Base-by-base conservation (phyloP, 305 asterid species). In the Fraxinus sp. region DNA sequence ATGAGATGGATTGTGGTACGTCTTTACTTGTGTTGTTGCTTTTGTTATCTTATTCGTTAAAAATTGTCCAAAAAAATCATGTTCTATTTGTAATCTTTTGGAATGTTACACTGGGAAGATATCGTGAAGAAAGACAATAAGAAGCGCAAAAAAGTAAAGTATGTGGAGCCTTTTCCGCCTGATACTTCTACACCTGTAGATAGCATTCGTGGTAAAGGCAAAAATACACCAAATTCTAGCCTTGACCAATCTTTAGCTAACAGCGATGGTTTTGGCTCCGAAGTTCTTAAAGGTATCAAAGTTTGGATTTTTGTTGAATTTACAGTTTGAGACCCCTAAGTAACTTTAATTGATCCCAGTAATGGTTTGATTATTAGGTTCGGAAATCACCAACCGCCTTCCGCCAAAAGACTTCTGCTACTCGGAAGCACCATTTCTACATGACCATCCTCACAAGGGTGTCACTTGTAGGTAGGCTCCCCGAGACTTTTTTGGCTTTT, bases 391-490 rank as follows among this genome's bases (percentile, higher is more conserved):
- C 75, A 80, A 68, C 55, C 84, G 78, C 80, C 84, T 80, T 62
- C 88, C 83, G 77, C 14, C 92, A 8, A 87, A 79, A 9, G 88
- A 84, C 64, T 83, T 81, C 55, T 80, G 85, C 88, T 86, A 82
- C 84, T 80, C 87, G 4, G 87, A 87, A 81, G 84, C 90, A 10
- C 82, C 91, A 16, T 86, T 89, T 81, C 71, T 91, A 82, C 91
- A 79, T 1, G 91, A 87, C 35, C 92, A 82, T 86, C 89, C 91
- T 77, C 87, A 78, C 32, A 87, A 89, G 82, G 89, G 88, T 36
- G 87, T 94, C 82, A 43, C 85, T 77, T 94, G 96, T 89, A 83
- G 86, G 80, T 92, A 92, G 89, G 76, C 79, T 46, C 85, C 73
- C 1, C 20, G 52, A 41, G 68, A 64, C 22, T 22, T 43, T 33